These are phyloP conservation scores for Neoboletus magnificus DNA, from an alignment of 768 basidiomycete species.

Conservation along the genomic window DNA sequence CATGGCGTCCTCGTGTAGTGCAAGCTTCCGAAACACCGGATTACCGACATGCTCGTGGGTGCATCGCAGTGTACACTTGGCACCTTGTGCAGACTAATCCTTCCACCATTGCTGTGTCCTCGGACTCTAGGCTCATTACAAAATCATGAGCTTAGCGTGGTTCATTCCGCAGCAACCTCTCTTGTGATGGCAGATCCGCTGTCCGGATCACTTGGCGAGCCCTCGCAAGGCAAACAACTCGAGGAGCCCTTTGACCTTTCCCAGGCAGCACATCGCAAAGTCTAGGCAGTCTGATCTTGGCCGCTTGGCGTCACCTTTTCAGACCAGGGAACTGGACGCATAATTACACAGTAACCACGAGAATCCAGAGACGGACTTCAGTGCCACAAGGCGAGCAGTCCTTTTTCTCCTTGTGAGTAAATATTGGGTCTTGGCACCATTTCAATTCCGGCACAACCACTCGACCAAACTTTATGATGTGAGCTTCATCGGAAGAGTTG, in stretches of 20 bases:
- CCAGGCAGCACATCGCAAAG: neutral
- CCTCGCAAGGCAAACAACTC: neutral
- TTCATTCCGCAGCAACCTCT: neutral
- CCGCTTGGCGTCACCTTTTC: neutral
- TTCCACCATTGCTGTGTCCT: neutral
- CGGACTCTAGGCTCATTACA: neutral
- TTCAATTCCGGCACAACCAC: neutral
- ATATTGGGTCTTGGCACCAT: neutral
- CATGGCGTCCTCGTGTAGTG: constrained; percentile 4
- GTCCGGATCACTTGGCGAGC: neutral
- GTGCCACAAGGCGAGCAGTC: neutral
- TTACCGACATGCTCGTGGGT: neutral
- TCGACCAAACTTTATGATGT: neutral
- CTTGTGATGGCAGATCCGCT: neutral
- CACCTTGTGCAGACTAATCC: neutral
- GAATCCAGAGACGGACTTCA: neutral
- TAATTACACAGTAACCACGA: neutral
- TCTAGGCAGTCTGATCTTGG: neutral
- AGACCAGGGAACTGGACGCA: neutral
- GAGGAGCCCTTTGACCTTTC: neutral
- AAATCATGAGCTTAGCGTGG: neutral
- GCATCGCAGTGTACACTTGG: neutral
- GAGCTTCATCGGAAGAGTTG: neutral
- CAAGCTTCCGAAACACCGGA: neutral
- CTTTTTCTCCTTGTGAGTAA: neutral